Evolutionary conservation across 1,284 basidiomycete species (phyloP).

Genomic region (Phylloporus sp.): DNA sequence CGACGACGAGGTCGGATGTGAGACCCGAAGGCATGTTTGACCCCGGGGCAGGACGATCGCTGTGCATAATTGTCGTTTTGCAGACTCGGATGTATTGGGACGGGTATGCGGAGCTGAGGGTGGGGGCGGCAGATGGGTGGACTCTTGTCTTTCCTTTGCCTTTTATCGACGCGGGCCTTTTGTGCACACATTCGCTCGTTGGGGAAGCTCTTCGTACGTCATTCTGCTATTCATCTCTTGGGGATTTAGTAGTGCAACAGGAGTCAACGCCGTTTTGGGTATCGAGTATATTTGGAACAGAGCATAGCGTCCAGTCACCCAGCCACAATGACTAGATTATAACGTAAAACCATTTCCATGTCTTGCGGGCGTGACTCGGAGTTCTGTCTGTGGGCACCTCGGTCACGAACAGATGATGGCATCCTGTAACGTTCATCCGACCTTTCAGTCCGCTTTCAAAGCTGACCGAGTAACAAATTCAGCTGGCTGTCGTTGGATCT

Average conservation of each 20-base stretch:
- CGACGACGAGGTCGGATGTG: constrained; percentile 86
- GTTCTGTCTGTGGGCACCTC: too few relatives aligned
- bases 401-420: too few relatives aligned
- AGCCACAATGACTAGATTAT: too few relatives aligned
- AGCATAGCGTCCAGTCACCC: too few relatives aligned
- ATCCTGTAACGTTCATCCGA: too few relatives aligned
- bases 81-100: constrained; percentile 46
- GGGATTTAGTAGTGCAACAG: too few relatives aligned
- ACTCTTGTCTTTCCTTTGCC: neutral
- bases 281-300: too few relatives aligned
- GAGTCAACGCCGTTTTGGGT: too few relatives aligned
- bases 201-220: neutral
- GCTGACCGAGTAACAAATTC: neutral
- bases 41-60: constrained; percentile 61
- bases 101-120: constrained; percentile 22
- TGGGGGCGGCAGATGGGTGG: neutral
- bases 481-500: neutral
- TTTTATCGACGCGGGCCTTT: neutral
- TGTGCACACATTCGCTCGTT: neutral
- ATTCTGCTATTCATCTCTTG: neutral
- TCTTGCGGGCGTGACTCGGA: too few relatives aligned
- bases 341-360: too few relatives aligned
- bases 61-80: constrained; percentile 94
- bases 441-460: neutral
- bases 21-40: constrained; percentile 80